phyloP scores from a whole-genome alignment of 1,284 basidiomycete genomes.

The Ceratobasidium sp. region DNA sequence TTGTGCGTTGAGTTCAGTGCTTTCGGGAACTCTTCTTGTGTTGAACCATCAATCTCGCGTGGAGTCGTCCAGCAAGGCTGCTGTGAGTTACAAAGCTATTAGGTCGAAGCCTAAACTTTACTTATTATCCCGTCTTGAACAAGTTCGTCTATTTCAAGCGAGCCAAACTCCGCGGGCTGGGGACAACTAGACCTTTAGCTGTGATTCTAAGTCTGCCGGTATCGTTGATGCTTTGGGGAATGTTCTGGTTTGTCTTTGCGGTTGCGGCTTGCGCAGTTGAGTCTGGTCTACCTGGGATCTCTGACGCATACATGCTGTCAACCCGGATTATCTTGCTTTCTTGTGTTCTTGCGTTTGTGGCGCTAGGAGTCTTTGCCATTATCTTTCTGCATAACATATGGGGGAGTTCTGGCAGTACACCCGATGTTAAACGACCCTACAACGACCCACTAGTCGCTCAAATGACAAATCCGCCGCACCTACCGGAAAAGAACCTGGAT shows the following conservation, averaged over 20 bases:
- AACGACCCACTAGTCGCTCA: not conserved
- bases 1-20: slow-evolving; percentile 9
- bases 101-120: not conserved
- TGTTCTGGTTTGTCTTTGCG: slow-evolving; percentile 19
- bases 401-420: not conserved
- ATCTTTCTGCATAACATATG: slow-evolving; percentile 1
- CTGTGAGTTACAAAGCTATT: slow-evolving; percentile 13
- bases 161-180: slow-evolving; percentile 1
- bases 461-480: not conserved
- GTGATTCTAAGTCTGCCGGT: slow-evolving; percentile 15
- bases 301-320: not conserved
- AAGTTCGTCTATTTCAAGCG: not conserved
- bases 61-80: slow-evolving; percentile 2
- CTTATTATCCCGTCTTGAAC: too few relatives aligned
- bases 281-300: not conserved
- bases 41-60: slow-evolving; percentile 13
- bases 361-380: not conserved
- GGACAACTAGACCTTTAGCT: slow-evolving; percentile 10
- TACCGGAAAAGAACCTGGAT: too few relatives aligned
- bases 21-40: slow-evolving; percentile 5
- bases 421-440: too few relatives aligned
- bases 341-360: not conserved
- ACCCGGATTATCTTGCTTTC: not conserved
- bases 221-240: slow-evolving; percentile 12
- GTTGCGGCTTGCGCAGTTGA: not conserved